Percentiles rank a stretch among this genome's conserved stretches.
phyloP scores from a whole-genome alignment of 1,139 yeast genomes.

The Suhomyces atakaporum region DNA sequence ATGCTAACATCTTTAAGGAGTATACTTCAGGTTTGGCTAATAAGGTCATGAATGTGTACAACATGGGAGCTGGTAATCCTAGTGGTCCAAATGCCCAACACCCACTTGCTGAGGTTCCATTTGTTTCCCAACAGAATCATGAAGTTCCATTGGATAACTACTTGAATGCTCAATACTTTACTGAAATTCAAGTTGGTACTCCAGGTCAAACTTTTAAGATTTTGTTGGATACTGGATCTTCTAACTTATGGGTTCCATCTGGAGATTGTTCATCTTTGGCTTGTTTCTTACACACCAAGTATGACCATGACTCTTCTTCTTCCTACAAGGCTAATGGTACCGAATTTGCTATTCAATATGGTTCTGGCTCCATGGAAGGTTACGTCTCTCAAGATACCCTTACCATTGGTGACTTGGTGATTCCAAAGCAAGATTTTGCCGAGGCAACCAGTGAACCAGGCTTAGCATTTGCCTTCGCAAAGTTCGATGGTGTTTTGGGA shows the following conservation, averaged over 20 bases:
- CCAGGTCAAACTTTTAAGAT: constrained; percentile 93
- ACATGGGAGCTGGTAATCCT: constrained; percentile 34
- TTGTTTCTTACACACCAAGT: constrained; percentile 88
- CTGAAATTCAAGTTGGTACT: constrained; percentile 87
- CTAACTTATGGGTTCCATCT: constrained; percentile 96
- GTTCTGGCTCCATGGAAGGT: constrained; percentile 91
- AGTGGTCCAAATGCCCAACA: constrained; percentile 24
- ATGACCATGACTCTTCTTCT: constrained; percentile 77
- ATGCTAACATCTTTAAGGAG: constrained; percentile 59
- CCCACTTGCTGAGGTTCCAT: constrained; percentile 43
- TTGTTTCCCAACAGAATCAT: constrained; percentile 29
- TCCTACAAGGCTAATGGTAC: constrained; percentile 85
- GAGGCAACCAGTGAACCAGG: constrained; percentile 98
- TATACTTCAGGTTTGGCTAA: constrained; percentile 71
- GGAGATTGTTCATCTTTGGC: constrained; percentile 88
- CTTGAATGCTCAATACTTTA: constrained; percentile 90
- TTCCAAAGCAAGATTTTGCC: constrained; percentile 89
- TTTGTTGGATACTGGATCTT: constrained; percentile 91
- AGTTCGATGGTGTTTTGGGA: constrained; percentile 95
- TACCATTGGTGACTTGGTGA: constrained; percentile 77
- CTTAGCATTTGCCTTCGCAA: constrained; percentile 95
- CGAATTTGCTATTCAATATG: constrained; percentile 82
- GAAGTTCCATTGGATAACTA: constrained; percentile 85
- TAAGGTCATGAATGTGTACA: constrained; percentile 65
- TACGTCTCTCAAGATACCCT: constrained; percentile 83